Percentiles rank a stretch among this genome's conserved stretches.
These are phyloP conservation scores for Ilex asprella DNA, from an alignment of 257 asterid species.

Conservation along the genomic window DNA sequence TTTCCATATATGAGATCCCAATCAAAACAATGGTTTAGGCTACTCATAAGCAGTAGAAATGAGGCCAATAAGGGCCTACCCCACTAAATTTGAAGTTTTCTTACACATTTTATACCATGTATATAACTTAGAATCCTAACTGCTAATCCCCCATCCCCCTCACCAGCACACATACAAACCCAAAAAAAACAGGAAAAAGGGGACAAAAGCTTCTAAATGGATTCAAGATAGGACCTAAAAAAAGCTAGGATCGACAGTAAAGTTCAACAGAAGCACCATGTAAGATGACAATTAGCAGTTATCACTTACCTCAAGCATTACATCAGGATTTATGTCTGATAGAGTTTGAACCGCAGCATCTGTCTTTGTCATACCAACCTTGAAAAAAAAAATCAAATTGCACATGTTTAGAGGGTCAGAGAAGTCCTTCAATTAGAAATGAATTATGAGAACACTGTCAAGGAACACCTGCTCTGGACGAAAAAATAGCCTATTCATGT, in stretches of 20 bases:
- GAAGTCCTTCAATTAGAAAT: neutral
- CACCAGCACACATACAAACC: no score
- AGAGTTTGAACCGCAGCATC: slow-evolving; percentile 99
- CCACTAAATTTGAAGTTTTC: no score
- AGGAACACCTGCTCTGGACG: slow-evolving; percentile 91
- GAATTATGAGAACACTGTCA: slow-evolving; percentile 6
- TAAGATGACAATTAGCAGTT: neutral
- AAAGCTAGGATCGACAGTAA: no score
- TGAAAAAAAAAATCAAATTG: neutral
- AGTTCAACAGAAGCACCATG: no score
- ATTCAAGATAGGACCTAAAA: no score
- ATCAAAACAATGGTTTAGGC: neutral
- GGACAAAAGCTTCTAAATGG: no score
- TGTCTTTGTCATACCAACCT: slow-evolving; percentile 98
- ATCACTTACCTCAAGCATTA: slow-evolving; percentile 80
- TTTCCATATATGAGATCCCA: neutral
- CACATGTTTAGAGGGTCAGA: neutral
- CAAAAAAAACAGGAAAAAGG: no score
- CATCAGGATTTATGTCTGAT: slow-evolving; percentile 94
- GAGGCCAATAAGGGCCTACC: neutral
- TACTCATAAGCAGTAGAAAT: no score
- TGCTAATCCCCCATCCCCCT: no score
- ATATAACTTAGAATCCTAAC: no score
- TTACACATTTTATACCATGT: no score
- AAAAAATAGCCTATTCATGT: slow-evolving; percentile 97